A percentile compares a stretch with the other conserved stretches of the same genome.
phyloP scores from a whole-genome alignment of 2,329 filamentous ascomycete genomes.

The Penicillium brasilianum region DNA sequence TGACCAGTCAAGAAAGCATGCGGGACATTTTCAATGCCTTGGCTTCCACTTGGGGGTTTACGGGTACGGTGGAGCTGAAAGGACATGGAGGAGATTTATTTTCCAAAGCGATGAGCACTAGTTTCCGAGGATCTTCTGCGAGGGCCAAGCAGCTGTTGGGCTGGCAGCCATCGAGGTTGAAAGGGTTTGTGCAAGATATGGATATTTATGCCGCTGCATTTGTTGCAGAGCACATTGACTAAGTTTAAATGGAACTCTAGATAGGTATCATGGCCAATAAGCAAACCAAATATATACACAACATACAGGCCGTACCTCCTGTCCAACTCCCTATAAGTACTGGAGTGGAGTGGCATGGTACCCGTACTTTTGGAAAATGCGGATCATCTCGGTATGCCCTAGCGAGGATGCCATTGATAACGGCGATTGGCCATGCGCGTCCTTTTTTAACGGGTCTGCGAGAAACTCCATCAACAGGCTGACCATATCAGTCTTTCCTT shows the following conservation, averaged over 20 bases:
- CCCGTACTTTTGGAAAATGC: slow-evolving; percentile 13
- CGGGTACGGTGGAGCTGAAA: slow-evolving; percentile 7
- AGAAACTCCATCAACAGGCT: slow-evolving; percentile 18
- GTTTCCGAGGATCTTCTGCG: slow-evolving; percentile 11
- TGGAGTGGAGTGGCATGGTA: background rate
- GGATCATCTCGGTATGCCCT: slow-evolving; percentile 5
- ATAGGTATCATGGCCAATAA: background rate
- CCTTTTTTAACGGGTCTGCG: slow-evolving; percentile 20
- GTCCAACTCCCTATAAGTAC: background rate
- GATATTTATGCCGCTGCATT: slow-evolving; percentile 13
- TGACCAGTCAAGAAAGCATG: slow-evolving; percentile 20
- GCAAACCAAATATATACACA: background rate
- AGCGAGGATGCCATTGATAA: slow-evolving; percentile 7
- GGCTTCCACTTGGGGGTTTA: slow-evolving; percentile 3
- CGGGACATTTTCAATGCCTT: slow-evolving; percentile 16
- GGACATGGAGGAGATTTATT: slow-evolving; percentile 13
- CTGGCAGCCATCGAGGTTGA: slow-evolving; percentile 10
- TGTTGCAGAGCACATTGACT: slow-evolving; percentile 3
- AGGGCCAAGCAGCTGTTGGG: slow-evolving; percentile 15
- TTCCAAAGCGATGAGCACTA: slow-evolving; percentile 5
- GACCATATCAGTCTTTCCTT: slow-evolving; percentile 10
- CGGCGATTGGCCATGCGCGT: slow-evolving; percentile 11
- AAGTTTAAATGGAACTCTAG: background rate
- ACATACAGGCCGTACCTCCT: background rate
- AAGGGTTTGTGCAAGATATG: slow-evolving; percentile 14